Base-by-base conservation (phyloP, 2,329 filamentous ascomycete genomes). In the Myotisia sp. region DNA sequence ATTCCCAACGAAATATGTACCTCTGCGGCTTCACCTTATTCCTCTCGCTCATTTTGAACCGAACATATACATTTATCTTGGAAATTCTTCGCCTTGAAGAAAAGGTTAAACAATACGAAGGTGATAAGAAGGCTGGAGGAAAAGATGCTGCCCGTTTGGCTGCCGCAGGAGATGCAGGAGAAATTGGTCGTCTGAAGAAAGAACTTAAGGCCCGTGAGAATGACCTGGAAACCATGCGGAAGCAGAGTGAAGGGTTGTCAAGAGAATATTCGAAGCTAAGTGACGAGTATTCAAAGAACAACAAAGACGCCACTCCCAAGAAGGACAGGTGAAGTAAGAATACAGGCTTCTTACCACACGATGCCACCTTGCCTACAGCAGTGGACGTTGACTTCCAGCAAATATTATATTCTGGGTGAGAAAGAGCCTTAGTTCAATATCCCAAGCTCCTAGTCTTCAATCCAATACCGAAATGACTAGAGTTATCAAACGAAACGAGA, bases 1-100 rank as follows among this genome's bases (percentile, higher is more conserved):
- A 98, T 73, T 93, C 86, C 42, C 87, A 98, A 68, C 86, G 90
- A 62, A 98, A 98, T 76, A 98, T 98, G 90, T 98, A 98, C 67
- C 85, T 98, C 42, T 95, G 90, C 62, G 90, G 90, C 50, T 98
- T 98, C 70, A 98, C 90, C 4, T 79, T 98, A 44, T 95, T 98
- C 75, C 79, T 98, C 42, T 95, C 87, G 35, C 71, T 98, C 44
- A 98, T 98, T 62, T 82, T 65, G 56, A 95, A 98, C 76, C 87
- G 90, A 55, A 98, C 90, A 54, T 98, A 95, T 68, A 81, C 79
- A 53, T 87, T 95, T 82, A 93, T 94, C 53, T 72, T 93, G 45
- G 86, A 94, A 49, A 75, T 81, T 33, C 80, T 94, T 53, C 74
- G 83, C 43, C 79, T 98, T 35, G 87, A 98, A 67, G 84, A 93